phyloP scores from a whole-genome alignment of 495 filamentous ascomycete species.

The Neurospora sp. region DNA sequence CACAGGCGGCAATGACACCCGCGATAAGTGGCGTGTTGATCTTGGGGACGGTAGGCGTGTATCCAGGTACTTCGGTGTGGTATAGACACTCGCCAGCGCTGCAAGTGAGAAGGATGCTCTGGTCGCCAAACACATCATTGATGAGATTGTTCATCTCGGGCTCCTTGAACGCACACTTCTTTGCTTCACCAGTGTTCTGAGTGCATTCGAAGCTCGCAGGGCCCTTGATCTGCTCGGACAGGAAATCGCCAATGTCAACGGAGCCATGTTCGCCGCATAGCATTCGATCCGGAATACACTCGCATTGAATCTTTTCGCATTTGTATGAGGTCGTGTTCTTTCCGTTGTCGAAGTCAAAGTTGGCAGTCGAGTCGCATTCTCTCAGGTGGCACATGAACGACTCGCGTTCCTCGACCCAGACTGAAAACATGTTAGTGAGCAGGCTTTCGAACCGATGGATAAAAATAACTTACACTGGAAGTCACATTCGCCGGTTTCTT shows the following conservation, averaged over 20 bases:
- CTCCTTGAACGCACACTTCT: conserved; percentile 73
- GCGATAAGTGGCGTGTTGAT: conserved; percentile 98
- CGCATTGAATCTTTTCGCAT: conserved; percentile 75
- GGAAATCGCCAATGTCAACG: conserved; percentile 84
- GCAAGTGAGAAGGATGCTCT: conserved; percentile 75
- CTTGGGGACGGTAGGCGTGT: conserved; percentile 75
- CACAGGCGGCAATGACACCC: conserved; percentile 78
- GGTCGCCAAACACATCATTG: conserved; percentile 76
- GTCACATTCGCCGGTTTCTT: conserved; percentile 62
- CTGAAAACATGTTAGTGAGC: conserved; percentile 38
- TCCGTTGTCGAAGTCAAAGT: conserved; percentile 45
- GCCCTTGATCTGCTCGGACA: conserved; percentile 67
- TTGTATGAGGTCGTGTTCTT: conserved; percentile 75
- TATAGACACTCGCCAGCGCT: conserved; percentile 86
- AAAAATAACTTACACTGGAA: conserved; percentile 66
- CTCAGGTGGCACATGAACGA: conserved; percentile 93
- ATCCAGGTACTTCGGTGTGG: conserved; percentile 84
- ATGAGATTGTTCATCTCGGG: conserved; percentile 86
- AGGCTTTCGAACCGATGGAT: background rate
- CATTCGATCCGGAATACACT: conserved; percentile 84
- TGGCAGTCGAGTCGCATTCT: conserved; percentile 61
- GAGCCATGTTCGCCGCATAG: conserved; percentile 86
- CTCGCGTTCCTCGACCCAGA: conserved; percentile 89
- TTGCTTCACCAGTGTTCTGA: conserved; percentile 47
- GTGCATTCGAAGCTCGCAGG: conserved; percentile 72